Base-by-base conservation (phyloP, 306 rosid species). In the Coriaria nepalensis region DNA sequence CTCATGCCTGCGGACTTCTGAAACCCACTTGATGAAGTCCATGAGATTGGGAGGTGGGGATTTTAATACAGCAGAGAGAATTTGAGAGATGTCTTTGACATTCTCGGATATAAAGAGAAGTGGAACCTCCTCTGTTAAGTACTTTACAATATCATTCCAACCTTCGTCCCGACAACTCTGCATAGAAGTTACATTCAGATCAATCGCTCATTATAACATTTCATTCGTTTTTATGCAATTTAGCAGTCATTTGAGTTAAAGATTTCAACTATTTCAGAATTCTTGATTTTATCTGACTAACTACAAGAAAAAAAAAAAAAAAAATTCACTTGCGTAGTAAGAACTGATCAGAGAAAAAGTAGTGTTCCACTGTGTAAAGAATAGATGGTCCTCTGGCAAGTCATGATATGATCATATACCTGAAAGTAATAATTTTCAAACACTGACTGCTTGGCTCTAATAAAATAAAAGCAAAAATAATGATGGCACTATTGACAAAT, bases 81-180 rank as follows among this genome's bases (percentile, higher is more conserved):
- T 74, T 44, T 62, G 68, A 43, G 68, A 74, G 49, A 84, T 69
- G 51, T 79, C 86, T 60, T 81, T 63, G 41, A 81, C 53, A 60
- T 74, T 74, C 49, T 73, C 82, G 8, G 61, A 70, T 69, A 72
- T 79, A 67, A 90, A 52, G 46, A 70, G 71, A 50, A 56, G 69
- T 45, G 93, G 92, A 44, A 84, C 72, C 4, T 81, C 83, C 69
- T 77, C 74, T 9, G 62, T 64, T 56, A 90, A 81, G 75, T 78
- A 84, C 68, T 67, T 77, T 51, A 65, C 80, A 46, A 77, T 57
- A 49, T 69, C 49, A 59, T 37, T 74, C 97, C 95, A 84, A 53
- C 87, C 78, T 51, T 84, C 92, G 45, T 90, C 87, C 40, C 87
- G 74, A 59, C 97, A 90, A 73, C 94, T 90, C 97, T 90, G 87